Conservation (phyloP, 1,139 yeast species). For the Geotrichum australiense region DNA sequence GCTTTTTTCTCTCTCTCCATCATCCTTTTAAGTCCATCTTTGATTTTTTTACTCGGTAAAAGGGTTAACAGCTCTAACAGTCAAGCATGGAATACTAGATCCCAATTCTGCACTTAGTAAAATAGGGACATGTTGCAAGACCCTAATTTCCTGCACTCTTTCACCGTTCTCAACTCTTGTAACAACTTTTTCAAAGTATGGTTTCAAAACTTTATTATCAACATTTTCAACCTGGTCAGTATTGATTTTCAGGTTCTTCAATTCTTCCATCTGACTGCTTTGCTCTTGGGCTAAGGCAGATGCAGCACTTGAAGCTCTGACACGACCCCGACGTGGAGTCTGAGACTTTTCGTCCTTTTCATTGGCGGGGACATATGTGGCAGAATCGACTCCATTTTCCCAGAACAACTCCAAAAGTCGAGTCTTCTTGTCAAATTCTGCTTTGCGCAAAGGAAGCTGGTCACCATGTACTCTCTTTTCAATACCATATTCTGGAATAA, state of each 20-base stretch:
- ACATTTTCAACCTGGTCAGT: conserved; percentile 25
- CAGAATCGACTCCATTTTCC: conserved; percentile 89
- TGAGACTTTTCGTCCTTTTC: conserved; percentile 51
- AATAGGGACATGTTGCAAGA: conserved; percentile 73
- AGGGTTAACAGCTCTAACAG: conserved; percentile 91
- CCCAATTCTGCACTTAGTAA: conserved; percentile 88
- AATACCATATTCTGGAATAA: conserved; percentile 90
- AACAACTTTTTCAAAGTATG: conserved; percentile 49
- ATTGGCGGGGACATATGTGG: conserved; percentile 84
- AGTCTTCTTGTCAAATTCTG: conserved; percentile 72
- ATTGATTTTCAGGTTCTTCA: conserved; percentile 18
- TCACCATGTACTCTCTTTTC: conserved; percentile 98
- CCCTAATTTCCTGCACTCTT: conserved; percentile 71
- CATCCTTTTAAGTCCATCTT: too few relatives aligned
- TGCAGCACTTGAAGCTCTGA: conserved; percentile 57
- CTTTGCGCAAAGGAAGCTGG: conserved; percentile 85
- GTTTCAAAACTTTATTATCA: conserved; percentile 41
- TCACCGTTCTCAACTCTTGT: conserved; percentile 51
- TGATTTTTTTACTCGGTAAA: conserved; percentile 51
- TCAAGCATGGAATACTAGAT: conserved; percentile 82
- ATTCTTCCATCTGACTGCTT: conserved; percentile 15
- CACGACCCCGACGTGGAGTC: conserved; percentile 15
- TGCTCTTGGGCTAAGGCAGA: conserved; percentile 50
- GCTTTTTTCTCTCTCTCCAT: too few relatives aligned
- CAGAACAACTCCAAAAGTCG: conserved; percentile 77